Conservation (phyloP, 352 stramenopile genomes). For the Globisporangium cystogenes region DNA sequence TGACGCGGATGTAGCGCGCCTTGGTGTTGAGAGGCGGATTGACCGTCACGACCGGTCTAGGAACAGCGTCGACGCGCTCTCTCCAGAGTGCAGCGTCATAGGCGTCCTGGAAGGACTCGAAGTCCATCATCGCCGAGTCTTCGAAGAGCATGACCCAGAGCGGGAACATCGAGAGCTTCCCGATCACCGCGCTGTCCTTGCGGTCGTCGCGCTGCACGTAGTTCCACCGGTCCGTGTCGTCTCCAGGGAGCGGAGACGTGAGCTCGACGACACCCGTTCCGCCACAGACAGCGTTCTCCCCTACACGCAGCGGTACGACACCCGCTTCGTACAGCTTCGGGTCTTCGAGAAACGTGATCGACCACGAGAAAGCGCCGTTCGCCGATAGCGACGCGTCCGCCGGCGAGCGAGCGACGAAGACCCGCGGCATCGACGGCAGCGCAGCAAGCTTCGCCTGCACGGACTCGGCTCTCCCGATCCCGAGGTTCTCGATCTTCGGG, state of each 20-base stretch:
- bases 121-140: constrained; percentile 35
- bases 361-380: constrained; percentile 57
- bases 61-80: constrained; percentile 21
- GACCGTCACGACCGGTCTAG: constrained; percentile 28
- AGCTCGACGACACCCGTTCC: constrained; percentile 23
- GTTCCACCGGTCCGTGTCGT: constrained; percentile 32
- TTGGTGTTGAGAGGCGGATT: constrained; percentile 35
- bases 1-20: constrained; percentile 61
- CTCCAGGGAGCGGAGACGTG: constrained; percentile 22
- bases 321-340: constrained; percentile 11
- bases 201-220: constrained; percentile 25
- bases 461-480: constrained; percentile 41
- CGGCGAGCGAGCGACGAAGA: constrained; percentile 50
- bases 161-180: constrained; percentile 53
- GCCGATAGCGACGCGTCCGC: constrained; percentile 17
- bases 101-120: constrained; percentile 56
- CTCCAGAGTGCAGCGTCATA: constrained; percentile 41
- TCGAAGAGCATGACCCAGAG: constrained; percentile 81
- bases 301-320: constrained; percentile 19
- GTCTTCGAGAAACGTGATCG: constrained; percentile 58
- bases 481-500: constrained; percentile 20
- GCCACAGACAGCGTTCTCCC: constrained; percentile 34
- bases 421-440: constrained; percentile 20
- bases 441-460: constrained; percentile 49
- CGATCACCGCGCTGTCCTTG: constrained; percentile 11